Evolutionary conservation across 1,139 yeast genomes (phyloP), one percentile per base, ranked within the genome.

Genomic region (Zygosaccharomyces sapae): DNA sequence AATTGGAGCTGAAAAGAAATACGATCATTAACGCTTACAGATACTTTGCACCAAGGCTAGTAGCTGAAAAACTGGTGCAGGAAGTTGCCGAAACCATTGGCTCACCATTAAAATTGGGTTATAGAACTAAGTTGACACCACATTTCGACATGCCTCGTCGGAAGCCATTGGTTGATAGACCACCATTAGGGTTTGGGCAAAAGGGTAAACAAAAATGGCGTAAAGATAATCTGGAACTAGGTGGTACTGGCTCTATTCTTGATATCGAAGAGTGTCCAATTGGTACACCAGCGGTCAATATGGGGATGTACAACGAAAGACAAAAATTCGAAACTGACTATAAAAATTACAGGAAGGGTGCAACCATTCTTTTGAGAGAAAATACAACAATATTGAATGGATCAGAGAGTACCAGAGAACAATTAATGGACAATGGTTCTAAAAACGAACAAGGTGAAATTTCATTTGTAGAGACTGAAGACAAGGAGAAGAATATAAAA

Each of bases 181-280:
- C 97, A 18, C 79, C 86, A 16, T 73, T 92, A 47, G 98, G 98
- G 0, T 92, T 90, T 70, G 96, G 95, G 6, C 76, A 86, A 54
- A 86, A 79, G 72, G 96, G 81, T 42, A 83, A 79, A 70, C 92
- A 83, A 27, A 71, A 66, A 56, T 90, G 81, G 88, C 73, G 89
- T 60, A 64, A 72, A 10, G 62, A 57, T 10, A 54, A 60, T 7
- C 39, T 52, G n/a, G 53, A 54, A 8, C 71, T 65, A 24, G 82
- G 82, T 38, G 83, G 84, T 20, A 64, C 65, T 33, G 72, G 68
- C 13, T 66, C 76, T 8, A 79, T 82, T 38, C 70, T 92, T 54
- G 98, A 92, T 65, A 90, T 92, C 54, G 98, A 92, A 63, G 96
- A 89, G 55, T 92, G 98, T 67, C 71, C 82, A 5, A 88, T 92